Percentiles rank a stretch among this genome's conserved stretches.
Evolutionary conservation across 129 eudicot genomes (phyloP).

Genomic region (Artemisia argyi): DNA sequence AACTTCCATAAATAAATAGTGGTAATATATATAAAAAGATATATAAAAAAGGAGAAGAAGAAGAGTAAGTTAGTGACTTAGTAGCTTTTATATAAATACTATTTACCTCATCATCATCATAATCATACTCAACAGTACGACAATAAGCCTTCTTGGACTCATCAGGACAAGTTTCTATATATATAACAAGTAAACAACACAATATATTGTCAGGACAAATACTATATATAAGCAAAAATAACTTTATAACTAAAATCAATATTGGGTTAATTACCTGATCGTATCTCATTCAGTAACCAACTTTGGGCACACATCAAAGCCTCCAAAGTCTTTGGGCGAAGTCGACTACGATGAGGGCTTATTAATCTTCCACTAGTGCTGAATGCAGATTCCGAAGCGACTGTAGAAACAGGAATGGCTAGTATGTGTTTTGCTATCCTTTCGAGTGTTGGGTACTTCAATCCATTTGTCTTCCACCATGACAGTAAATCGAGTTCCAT

Average conservation of each 20-base stretch:
- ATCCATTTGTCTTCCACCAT: conserved; percentile 11
- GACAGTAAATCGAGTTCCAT: not conserved
- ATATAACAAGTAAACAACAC: too few species aligned
- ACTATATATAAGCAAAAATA: too few species aligned
- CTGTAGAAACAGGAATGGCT: not conserved
- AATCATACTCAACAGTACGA: not conserved
- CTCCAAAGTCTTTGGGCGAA: conserved; percentile 19
- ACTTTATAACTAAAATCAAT: not conserved
- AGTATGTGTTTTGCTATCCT: not conserved
- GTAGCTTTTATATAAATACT: too few species aligned
- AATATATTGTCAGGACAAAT: too few species aligned
- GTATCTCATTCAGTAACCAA: conserved; percentile 10
- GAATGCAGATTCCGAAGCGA: not conserved
- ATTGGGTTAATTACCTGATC: not conserved
- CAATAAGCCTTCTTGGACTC: not conserved
- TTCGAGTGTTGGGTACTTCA: conserved; percentile 14
- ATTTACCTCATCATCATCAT: not conserved
- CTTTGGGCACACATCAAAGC: conserved; percentile 33
- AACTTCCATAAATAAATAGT: too few species aligned
- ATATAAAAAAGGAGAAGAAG: too few species aligned
- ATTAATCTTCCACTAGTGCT: conserved; percentile 10
- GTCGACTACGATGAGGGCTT: conserved; percentile 15
- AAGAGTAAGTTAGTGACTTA: too few species aligned
- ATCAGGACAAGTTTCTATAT: not conserved
- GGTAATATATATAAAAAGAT: too few species aligned